A percentile compares a stretch with the other conserved stretches of the same genome.
Conservation (phyloP, 1,284 basidiomycete species). For the Bondarzewia mesenterica region DNA sequence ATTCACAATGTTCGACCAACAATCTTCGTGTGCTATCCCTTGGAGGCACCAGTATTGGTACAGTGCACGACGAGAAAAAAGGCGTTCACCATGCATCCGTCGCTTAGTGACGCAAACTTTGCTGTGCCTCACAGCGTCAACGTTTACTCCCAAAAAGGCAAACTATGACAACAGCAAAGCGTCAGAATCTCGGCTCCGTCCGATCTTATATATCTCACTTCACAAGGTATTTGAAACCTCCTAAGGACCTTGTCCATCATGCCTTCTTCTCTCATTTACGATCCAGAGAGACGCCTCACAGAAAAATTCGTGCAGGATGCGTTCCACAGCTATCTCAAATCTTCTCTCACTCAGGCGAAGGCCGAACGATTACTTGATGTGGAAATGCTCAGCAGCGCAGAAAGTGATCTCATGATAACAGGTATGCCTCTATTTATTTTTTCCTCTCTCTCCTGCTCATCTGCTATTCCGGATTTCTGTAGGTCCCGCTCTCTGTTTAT, state of each 20-base stretch:
- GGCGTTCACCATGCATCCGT: too few relatives aligned
- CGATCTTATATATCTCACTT: too few relatives aligned
- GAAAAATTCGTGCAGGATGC: conserved; percentile 63
- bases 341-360: conserved; percentile 68
- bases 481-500: conserved; percentile 62
- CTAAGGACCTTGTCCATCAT: not conserved
- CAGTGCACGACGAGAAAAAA: too few relatives aligned
- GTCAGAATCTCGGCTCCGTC: too few relatives aligned
- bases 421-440: conserved; percentile 35
- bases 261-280: not conserved
- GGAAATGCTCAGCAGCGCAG: conserved; percentile 63
- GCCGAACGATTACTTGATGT: conserved; percentile 63
- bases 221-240: too few relatives aligned
- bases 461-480: not conserved
- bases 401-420: conserved; percentile 75
- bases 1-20: too few relatives aligned
- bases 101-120: too few relatives aligned
- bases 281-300: conserved; percentile 15
- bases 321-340: conserved; percentile 75
- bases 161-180: too few relatives aligned
- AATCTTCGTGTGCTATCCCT: too few relatives aligned
- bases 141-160: too few relatives aligned
- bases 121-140: too few relatives aligned
- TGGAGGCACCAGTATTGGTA: too few relatives aligned
- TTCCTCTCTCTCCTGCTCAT: not conserved